These are phyloP conservation scores for Xylaria sp. DNA, from an alignment of 2,329 filamentous ascomycete genomes.

Conservation along the genomic window DNA sequence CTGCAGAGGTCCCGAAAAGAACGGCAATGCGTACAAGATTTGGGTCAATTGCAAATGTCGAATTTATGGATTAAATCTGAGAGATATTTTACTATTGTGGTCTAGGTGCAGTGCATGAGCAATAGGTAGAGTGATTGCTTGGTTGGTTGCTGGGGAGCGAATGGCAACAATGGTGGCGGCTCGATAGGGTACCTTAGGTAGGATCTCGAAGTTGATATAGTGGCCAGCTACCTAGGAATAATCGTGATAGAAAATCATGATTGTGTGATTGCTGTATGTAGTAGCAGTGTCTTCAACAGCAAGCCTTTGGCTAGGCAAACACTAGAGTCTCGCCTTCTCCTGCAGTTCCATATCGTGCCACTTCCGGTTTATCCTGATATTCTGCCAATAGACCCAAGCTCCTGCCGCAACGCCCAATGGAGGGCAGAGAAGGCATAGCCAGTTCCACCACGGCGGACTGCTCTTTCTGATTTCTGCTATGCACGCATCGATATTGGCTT, in stretches of 20 bases:
- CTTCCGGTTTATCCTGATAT: slow-evolving; percentile 73
- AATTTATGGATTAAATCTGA: background rate
- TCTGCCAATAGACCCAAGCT: slow-evolving; percentile 77
- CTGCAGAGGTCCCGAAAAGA: background rate
- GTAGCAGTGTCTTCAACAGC: background rate
- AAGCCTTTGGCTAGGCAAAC: background rate
- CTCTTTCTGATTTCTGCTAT: slow-evolving; percentile 69
- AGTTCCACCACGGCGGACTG: slow-evolving; percentile 88
- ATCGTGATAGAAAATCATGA: background rate
- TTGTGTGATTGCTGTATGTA: background rate
- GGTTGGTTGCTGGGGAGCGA: background rate
- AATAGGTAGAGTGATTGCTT: background rate
- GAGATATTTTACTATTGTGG: background rate
- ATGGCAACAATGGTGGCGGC: slow-evolving; percentile 9
- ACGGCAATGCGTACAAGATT: background rate
- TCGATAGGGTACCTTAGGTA: background rate
- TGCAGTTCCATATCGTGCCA: slow-evolving; percentile 73
- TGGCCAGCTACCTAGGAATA: background rate
- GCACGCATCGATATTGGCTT: slow-evolving; percentile 71
- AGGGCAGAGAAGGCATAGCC: slow-evolving; percentile 74
- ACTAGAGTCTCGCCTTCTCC: slow-evolving; percentile 57
- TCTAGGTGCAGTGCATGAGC: slow-evolving; percentile 3
- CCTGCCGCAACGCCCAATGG: slow-evolving; percentile 77
- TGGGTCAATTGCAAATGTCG: background rate
- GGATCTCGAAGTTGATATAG: background rate